phyloP scores from a whole-genome alignment of 345 rosid genomes.

The Odontarrhena argentea region DNA sequence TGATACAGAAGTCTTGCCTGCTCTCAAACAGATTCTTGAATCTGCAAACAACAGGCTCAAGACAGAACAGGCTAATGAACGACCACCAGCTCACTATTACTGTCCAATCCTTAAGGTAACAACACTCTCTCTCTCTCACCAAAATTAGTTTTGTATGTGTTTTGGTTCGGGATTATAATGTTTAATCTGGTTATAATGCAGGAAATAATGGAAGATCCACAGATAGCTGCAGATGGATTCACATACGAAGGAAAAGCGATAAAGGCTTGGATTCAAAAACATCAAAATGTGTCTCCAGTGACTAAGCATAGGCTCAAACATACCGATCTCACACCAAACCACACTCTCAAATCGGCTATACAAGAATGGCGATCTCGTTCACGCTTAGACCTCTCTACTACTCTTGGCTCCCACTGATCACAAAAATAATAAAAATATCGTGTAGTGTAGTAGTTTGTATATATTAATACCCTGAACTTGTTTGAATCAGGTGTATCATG shows the following conservation, averaged over 20 bases:
- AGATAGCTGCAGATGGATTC: constrained; percentile 85
- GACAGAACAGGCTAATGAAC: constrained; percentile 44
- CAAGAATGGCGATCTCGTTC: constrained; percentile 73
- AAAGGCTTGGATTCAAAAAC: constrained; percentile 66
- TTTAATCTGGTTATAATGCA: constrained; percentile 35
- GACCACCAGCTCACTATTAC: constrained; percentile 68
- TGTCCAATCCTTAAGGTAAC: constrained; percentile 86
- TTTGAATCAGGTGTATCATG: constrained; percentile 33
- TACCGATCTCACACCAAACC: constrained; percentile 56
- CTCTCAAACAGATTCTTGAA: constrained; percentile 62
- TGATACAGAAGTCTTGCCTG: constrained; percentile 69
- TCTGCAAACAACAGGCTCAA: constrained; percentile 58
- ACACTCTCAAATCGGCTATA: constrained; percentile 67
- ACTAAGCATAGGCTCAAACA: constrained; percentile 64
- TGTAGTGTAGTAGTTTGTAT: constrained; percentile 26
- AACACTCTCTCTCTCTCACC: background rate
- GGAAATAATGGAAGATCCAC: constrained; percentile 93
- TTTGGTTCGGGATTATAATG: background rate
- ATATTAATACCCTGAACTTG: constrained; percentile 37
- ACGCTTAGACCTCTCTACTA: constrained; percentile 36
- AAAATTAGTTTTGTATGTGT: background rate
- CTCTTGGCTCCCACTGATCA: constrained; percentile 36
- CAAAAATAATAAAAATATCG: background rate
- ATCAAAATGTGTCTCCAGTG: constrained; percentile 67
- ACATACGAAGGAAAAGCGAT: constrained; percentile 79